Conservation (phyloP, 495 filamentous ascomycete species). For the Tirmania nivea region DNA sequence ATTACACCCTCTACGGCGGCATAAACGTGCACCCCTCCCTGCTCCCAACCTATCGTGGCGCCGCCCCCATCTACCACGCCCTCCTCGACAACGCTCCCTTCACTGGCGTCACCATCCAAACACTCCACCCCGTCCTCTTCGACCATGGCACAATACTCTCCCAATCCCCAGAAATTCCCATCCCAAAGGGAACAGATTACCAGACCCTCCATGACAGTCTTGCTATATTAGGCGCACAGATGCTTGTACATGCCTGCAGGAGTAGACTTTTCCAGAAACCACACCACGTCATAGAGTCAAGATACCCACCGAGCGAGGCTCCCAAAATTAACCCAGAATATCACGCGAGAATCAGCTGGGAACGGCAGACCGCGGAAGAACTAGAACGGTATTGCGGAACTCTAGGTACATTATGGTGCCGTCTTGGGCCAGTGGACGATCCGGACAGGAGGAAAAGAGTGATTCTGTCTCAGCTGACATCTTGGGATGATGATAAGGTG, state of each 20-base stretch:
- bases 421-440: constrained; percentile 5
- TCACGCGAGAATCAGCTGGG: constrained; percentile 21
- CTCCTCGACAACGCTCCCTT: constrained; percentile 33
- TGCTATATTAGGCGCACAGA: constrained; percentile 30
- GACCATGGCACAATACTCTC: constrained; percentile 56
- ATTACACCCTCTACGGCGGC: constrained; percentile 51
- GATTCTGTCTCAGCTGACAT: constrained; percentile 8
- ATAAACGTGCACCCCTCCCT: constrained; percentile 91
- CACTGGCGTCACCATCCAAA: constrained; percentile 67
- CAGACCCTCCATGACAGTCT: constrained; percentile 23
- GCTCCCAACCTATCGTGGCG: constrained; percentile 46
- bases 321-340: constrained; percentile 15
- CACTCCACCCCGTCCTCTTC: constrained; percentile 49
- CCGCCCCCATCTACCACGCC: constrained; percentile 62
- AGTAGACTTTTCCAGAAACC: constrained; percentile 44
- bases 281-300: constrained; percentile 16
- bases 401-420: constrained; percentile 8
- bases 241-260: constrained; percentile 40
- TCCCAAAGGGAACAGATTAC: constrained; percentile 15
- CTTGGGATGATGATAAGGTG: not conserved
- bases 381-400: constrained; percentile 7
- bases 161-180: constrained; percentile 26
- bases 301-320: constrained; percentile 21
- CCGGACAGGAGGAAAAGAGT: constrained; percentile 6
- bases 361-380: constrained; percentile 3